These are phyloP conservation scores for Penicillium freii DNA, from an alignment of 2,329 filamentous ascomycete species.

Conservation along the genomic window DNA sequence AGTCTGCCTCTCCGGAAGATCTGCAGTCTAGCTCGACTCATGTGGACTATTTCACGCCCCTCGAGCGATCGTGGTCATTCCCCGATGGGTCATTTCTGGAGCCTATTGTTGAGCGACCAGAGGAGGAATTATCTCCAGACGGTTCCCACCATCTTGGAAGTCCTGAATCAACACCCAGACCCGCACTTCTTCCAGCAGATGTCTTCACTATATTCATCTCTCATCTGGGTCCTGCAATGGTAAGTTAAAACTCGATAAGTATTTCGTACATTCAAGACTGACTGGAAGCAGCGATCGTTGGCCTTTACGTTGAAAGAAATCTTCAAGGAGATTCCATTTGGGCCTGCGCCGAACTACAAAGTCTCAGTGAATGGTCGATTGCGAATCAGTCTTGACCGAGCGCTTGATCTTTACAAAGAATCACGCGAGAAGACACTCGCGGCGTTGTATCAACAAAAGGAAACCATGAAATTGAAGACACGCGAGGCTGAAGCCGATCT, in stretches of 20 bases:
- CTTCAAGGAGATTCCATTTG: slow-evolving; percentile 82
- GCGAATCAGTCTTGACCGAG: slow-evolving; percentile 73
- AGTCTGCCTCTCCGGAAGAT: slow-evolving; percentile 19
- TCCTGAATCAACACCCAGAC: slow-evolving; percentile 11
- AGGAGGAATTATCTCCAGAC: slow-evolving; percentile 47
- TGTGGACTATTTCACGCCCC: slow-evolving; percentile 17
- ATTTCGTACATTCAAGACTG: not conserved
- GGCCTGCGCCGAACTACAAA: slow-evolving; percentile 61
- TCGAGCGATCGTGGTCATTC: slow-evolving; percentile 34
- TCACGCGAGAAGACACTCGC: slow-evolving; percentile 74
- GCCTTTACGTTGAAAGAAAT: slow-evolving; percentile 87
- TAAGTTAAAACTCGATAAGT: slow-evolving; percentile 27
- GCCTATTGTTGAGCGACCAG: slow-evolving; percentile 62
- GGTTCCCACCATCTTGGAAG: slow-evolving; percentile 10
- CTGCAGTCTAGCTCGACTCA: slow-evolving; percentile 17
- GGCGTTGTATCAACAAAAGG: slow-evolving; percentile 76
- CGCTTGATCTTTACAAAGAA: slow-evolving; percentile 73
- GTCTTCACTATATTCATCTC: slow-evolving; percentile 91
- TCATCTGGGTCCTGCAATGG: slow-evolving; percentile 85
- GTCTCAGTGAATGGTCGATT: slow-evolving; percentile 79
- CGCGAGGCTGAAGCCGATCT: slow-evolving; percentile 85
- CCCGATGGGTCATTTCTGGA: slow-evolving; percentile 52
- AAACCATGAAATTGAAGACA: slow-evolving; percentile 63
- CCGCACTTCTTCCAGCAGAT: slow-evolving; percentile 60
- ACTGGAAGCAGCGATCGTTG: slow-evolving; percentile 67